These are phyloP conservation scores for Scolecobasidium constrictum DNA, from an alignment of 2,329 filamentous ascomycete genomes.

Conservation along the genomic window DNA sequence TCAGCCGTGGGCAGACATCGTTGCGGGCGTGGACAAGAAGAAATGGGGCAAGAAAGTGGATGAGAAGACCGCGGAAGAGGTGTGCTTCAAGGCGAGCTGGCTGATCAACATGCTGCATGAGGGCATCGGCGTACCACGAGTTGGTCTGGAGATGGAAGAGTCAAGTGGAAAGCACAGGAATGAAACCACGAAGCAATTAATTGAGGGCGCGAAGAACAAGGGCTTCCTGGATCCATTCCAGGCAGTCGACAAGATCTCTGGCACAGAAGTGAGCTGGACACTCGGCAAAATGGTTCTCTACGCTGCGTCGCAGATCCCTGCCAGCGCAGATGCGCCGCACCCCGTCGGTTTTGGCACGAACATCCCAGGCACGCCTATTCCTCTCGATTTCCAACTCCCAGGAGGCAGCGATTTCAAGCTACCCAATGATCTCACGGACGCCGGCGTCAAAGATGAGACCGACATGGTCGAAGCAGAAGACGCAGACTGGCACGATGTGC, in stretches of 20 bases:
- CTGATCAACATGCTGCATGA: constrained; percentile 93
- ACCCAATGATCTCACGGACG: constrained; percentile 29
- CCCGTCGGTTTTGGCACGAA: constrained; percentile 94
- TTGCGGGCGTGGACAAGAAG: constrained; percentile 50
- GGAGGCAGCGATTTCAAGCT: constrained; percentile 41
- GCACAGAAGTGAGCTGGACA: constrained; percentile 92
- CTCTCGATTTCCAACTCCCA: constrained; percentile 74
- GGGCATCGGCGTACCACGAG: constrained; percentile 82
- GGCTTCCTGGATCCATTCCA: constrained; percentile 80
- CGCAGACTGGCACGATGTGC: constrained; percentile 43
- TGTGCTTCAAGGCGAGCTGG: constrained; percentile 98
- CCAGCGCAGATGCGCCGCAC: constrained; percentile 46
- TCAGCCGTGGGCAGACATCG: constrained; percentile 69
- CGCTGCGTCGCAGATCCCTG: constrained; percentile 75
- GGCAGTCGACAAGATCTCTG: constrained; percentile 83
- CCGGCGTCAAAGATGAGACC: constrained; percentile 23
- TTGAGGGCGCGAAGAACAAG: constrained; percentile 48
- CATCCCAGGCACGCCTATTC: constrained; percentile 33
- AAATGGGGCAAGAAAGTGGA: constrained; percentile 69
- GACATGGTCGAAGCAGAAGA: constrained; percentile 29
- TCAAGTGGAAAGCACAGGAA: constrained; percentile 46
- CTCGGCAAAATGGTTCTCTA: constrained; percentile 94
- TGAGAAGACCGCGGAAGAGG: constrained; percentile 63
- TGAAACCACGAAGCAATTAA: constrained; percentile 47
- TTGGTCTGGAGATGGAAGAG: constrained; percentile 59